phyloP scores from a whole-genome alignment of 2,329 filamentous ascomycete genomes.

The Penicillium sp. region DNA sequence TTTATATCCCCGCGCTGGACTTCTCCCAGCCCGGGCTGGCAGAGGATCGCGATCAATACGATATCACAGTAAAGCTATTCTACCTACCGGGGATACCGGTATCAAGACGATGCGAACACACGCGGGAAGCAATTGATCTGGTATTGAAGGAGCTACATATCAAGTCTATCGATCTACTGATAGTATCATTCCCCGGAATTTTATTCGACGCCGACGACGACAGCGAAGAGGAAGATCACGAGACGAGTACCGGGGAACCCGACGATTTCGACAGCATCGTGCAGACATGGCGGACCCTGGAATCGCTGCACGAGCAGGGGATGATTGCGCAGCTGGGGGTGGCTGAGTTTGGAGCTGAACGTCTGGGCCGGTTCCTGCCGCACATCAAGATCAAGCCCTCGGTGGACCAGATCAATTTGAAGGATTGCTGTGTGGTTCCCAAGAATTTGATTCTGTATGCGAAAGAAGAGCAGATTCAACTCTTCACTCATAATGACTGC shows the following conservation, averaged over 20 bases:
- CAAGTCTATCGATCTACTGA: constrained; percentile 75
- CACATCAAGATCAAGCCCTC: constrained; percentile 67
- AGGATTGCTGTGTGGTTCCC: constrained; percentile 93
- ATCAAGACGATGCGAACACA: constrained; percentile 64
- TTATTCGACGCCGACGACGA: constrained; percentile 92
- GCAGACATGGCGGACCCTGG: constrained; percentile 65
- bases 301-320: constrained; percentile 67
- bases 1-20: constrained; percentile 76
- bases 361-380: constrained; percentile 72
- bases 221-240: constrained; percentile 63
- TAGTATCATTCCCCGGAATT: constrained; percentile 88
- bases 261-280: constrained; percentile 61
- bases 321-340: constrained; percentile 74
- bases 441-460: constrained; percentile 80
- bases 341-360: constrained; percentile 84
- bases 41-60: constrained; percentile 81
- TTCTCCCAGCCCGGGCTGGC: constrained; percentile 66
- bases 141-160: constrained; percentile 77
- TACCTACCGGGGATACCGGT: constrained; percentile 71
- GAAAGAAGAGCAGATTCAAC: constrained; percentile 75
- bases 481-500: constrained; percentile 91
- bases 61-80: constrained; percentile 94
- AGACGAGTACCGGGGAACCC: constrained; percentile 44
- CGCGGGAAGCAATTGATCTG: constrained; percentile 71
- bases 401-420: constrained; percentile 94